Percentiles rank a stretch among this genome's conserved stretches.
These are phyloP conservation scores for Graphium sp. DNA, from an alignment of 2,329 filamentous ascomycete species.

Conservation along the genomic window DNA sequence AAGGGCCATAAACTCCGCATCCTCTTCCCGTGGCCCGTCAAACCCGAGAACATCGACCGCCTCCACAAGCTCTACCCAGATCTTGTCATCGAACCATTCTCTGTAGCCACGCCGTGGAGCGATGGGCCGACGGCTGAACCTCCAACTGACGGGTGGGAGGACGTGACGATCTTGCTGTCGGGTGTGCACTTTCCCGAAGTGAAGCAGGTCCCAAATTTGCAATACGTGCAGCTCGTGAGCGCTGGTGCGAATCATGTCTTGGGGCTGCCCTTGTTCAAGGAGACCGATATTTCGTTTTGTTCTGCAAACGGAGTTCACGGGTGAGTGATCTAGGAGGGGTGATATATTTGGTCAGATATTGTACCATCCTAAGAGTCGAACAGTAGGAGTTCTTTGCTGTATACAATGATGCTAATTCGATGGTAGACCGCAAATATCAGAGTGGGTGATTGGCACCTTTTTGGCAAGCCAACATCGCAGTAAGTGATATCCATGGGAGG, in stretches of 20 bases:
- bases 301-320: conserved; percentile 42
- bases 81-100: no score
- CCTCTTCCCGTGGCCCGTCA: no score
- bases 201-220: conserved; percentile 26
- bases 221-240: conserved; percentile 34
- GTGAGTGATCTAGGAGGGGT: conserved; percentile 14
- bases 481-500: conserved; percentile 14
- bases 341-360: not conserved
- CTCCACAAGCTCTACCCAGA: no score
- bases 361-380: no score
- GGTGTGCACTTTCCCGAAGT: conserved; percentile 21
- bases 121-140: conserved; percentile 9
- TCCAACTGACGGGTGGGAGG: conserved; percentile 22
- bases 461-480: conserved; percentile 28
- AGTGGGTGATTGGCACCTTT: conserved; percentile 37
- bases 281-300: conserved; percentile 31
- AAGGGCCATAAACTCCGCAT: no score
- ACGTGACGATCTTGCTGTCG: conserved; percentile 30
- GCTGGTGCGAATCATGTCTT: conserved; percentile 35
- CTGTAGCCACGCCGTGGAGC: no score
- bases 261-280: conserved; percentile 26
- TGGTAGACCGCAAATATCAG: conserved; percentile 38
- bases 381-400: not conserved
- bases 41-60: no score
- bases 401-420: no score